Conservation (phyloP, 2,329 filamentous ascomycete species). For the Colletotrichum tabaci region DNA sequence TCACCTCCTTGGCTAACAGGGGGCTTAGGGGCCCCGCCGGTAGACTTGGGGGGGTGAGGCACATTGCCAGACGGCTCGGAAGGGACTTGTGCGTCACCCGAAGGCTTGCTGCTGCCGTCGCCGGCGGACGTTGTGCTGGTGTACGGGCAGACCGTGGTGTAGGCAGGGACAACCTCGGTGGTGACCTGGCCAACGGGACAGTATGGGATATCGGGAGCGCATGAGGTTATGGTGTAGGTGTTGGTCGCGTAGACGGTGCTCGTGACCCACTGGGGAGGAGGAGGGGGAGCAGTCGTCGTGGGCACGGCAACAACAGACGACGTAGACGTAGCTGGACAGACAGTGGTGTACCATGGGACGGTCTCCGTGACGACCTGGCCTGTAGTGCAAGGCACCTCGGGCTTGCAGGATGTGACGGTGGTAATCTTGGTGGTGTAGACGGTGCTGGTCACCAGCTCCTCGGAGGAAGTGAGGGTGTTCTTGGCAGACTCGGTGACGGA, state of each 20-base stretch:
- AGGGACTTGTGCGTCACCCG: slow-evolving; percentile 5
- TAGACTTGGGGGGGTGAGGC: slow-evolving; percentile 52
- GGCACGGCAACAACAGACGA: slow-evolving; percentile 26
- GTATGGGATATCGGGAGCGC: slow-evolving; percentile 59
- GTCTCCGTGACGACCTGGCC: slow-evolving; percentile 56
- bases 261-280: slow-evolving; percentile 46
- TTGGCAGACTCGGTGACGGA: slow-evolving; percentile 21
- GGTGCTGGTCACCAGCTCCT: slow-evolving; percentile 48
- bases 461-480: slow-evolving; percentile 1
- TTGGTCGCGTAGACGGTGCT: slow-evolving; percentile 58
- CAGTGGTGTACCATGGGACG: slow-evolving; percentile 55
- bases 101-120: slow-evolving; percentile 7
- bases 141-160: slow-evolving; percentile 61
- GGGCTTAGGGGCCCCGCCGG: not conserved
- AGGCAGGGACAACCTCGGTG: slow-evolving; percentile 52
- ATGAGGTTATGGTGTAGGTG: slow-evolving; percentile 70
- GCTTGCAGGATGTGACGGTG: slow-evolving; percentile 62
- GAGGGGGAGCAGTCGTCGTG: slow-evolving; percentile 15
- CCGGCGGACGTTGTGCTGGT: slow-evolving; percentile 33
- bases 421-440: slow-evolving; percentile 53
- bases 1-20: not conserved
- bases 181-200: slow-evolving; percentile 56
- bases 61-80: slow-evolving; percentile 43
- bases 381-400: slow-evolving; percentile 51
- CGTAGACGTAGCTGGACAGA: slow-evolving; percentile 56